Evolutionary conservation across 345 rosid genomes (phyloP).

Genomic region (Odontarrhena argentea): DNA sequence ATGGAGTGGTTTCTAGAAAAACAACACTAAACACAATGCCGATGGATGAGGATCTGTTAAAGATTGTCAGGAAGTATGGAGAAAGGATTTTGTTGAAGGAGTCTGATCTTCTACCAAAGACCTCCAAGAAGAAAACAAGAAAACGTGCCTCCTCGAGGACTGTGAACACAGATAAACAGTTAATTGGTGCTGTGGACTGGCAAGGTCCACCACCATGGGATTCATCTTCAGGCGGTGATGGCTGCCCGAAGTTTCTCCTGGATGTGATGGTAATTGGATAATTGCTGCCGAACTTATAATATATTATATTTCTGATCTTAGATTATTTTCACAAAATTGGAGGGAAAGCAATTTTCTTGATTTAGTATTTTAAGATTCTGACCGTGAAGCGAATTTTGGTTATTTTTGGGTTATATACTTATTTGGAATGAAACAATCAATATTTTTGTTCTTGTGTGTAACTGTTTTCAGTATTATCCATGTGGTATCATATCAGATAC

Average conservation of each 20-base stretch:
- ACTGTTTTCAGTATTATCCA: neutral
- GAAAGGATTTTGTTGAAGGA: constrained; percentile 69
- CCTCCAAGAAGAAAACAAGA: constrained; percentile 65
- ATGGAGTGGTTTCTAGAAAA: constrained; percentile 44
- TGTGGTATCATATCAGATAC: constrained; percentile 21
- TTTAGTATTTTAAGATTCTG: constrained; percentile 7
- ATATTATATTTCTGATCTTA: constrained; percentile 13
- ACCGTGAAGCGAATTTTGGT: constrained; percentile 1
- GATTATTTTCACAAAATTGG: constrained; percentile 1
- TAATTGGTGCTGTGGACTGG: constrained; percentile 54
- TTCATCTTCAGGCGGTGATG: constrained; percentile 75
- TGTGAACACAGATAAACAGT: constrained; percentile 43
- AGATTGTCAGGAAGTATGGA: constrained; percentile 64
- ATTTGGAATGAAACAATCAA: neutral
- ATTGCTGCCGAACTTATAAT: neutral
- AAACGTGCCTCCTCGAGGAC: constrained; percentile 38
- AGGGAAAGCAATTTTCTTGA: constrained; percentile 10
- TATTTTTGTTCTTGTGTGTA: constrained; percentile 2
- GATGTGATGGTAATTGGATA: constrained; percentile 77
- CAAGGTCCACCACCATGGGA: constrained; percentile 94
- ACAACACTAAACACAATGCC: constrained; percentile 57
- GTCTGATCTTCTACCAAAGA: constrained; percentile 66
- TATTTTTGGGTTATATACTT: neutral
- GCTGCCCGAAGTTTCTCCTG: constrained; percentile 83
- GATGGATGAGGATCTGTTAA: constrained; percentile 64